phyloP scores from a whole-genome alignment of 495 filamentous ascomycete species.

The Echria macrotheca region DNA sequence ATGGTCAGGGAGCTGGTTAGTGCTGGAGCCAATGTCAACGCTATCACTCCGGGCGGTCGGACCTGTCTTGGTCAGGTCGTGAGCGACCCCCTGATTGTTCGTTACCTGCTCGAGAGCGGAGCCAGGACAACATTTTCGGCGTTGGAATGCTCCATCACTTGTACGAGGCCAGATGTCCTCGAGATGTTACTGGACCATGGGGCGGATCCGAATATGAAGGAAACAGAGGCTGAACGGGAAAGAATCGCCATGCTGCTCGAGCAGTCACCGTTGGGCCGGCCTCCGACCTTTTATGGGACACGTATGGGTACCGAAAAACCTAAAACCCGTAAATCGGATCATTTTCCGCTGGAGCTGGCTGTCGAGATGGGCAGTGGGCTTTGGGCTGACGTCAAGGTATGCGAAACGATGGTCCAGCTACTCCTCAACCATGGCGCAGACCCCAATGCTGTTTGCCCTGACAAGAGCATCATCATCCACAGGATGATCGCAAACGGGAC shows the following conservation, averaged over 20 bases:
- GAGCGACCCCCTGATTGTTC: not conserved
- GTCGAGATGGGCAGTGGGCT: too few species aligned
- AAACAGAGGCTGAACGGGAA: not conserved
- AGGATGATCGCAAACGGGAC: not conserved
- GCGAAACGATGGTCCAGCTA: not conserved
- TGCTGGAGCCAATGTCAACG: not conserved
- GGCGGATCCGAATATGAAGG: not conserved
- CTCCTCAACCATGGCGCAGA: conserved; percentile 2
- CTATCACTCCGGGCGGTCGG: not conserved
- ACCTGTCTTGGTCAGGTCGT: not conserved
- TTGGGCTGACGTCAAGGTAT: too few species aligned
- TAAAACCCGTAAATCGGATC: too few species aligned
- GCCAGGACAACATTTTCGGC: not conserved
- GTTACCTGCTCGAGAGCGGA: not conserved
- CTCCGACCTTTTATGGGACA: too few species aligned
- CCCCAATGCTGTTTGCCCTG: not conserved
- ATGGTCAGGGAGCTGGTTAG: not conserved
- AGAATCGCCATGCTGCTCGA: not conserved
- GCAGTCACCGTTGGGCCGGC: not conserved
- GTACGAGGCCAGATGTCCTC: not conserved
- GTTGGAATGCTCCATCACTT: not conserved
- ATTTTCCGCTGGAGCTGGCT: too few species aligned
- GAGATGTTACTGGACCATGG: not conserved
- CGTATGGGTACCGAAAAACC: too few species aligned
- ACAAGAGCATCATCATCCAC: not conserved